Percentiles rank a stretch among this genome's conserved stretches.
Evolutionary conservation across 495 filamentous ascomycete species (phyloP).

Genomic region (Hypoxylon crocopeplum): DNA sequence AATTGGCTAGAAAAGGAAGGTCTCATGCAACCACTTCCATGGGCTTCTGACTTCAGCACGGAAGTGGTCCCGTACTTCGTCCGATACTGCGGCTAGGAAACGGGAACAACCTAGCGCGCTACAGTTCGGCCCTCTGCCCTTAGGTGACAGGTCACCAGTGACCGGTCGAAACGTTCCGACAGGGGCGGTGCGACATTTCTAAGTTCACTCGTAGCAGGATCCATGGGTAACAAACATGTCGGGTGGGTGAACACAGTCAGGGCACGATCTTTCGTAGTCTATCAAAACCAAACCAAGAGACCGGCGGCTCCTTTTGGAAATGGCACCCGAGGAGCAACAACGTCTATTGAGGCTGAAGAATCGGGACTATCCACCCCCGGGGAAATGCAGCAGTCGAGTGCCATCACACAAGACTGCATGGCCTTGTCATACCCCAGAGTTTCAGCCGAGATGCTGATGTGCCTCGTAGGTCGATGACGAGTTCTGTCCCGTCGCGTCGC

Average conservation of each 20-base stretch:
- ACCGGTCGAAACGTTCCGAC: slow-evolving; percentile 7
- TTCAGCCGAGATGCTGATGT: slow-evolving; percentile 18
- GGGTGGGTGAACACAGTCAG: no score
- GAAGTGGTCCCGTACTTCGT: slow-evolving; percentile 26
- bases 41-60: slow-evolving; percentile 26
- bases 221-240: not conserved
- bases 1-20: slow-evolving; percentile 30
- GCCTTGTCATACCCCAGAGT: slow-evolving; percentile 25
- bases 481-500: slow-evolving; percentile 9
- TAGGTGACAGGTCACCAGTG: slow-evolving; percentile 7
- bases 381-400: slow-evolving; percentile 12
- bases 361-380: slow-evolving; percentile 17
- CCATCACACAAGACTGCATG: slow-evolving; percentile 24
- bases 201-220: no score
- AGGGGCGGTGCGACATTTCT: slow-evolving; percentile 11
- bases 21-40: slow-evolving; percentile 35
- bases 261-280: no score
- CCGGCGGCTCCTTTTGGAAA: slow-evolving; percentile 22
- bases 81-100: slow-evolving; percentile 22
- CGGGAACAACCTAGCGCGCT: slow-evolving; percentile 33
- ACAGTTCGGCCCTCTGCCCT: not conserved
- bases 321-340: slow-evolving; percentile 26
- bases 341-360: slow-evolving; percentile 32
- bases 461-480: slow-evolving; percentile 21
- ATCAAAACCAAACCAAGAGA: no score